Conservation (phyloP, 1,139 yeast genomes). For the Casaregolazyma lundiana region DNA sequence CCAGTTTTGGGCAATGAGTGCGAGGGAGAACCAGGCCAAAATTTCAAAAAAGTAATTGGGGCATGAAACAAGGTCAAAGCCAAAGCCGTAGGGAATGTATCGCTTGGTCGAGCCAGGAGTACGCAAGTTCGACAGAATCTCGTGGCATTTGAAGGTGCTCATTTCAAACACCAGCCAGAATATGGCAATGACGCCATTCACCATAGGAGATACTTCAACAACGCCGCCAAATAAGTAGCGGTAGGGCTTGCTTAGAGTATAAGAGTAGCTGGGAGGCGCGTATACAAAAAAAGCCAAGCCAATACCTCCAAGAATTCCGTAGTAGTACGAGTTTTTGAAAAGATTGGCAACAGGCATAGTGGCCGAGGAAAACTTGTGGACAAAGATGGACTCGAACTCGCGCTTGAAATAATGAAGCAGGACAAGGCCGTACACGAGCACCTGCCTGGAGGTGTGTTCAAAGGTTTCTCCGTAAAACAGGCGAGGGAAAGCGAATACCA, state of each 20-base stretch:
- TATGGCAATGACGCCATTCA: slow-evolving; percentile 22
- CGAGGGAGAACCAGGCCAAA: slow-evolving; percentile 64
- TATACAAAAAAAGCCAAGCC: slow-evolving; percentile 65
- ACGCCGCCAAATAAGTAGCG: slow-evolving; percentile 29
- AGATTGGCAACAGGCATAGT: slow-evolving; percentile 90
- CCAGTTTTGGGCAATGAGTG: slow-evolving; percentile 72
- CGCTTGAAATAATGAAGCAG: slow-evolving; percentile 79
- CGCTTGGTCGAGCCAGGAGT: slow-evolving; percentile 41
- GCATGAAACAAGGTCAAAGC: slow-evolving; percentile 41
- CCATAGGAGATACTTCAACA: slow-evolving; percentile 20
- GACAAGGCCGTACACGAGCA: slow-evolving; percentile 49
- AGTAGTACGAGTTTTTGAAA: slow-evolving; percentile 84
- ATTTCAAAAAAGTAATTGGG: slow-evolving; percentile 93
- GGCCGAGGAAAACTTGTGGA: slow-evolving; percentile 78
- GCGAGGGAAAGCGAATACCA: slow-evolving; percentile 48
- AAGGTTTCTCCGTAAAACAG: slow-evolving; percentile 34
- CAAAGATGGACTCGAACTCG: slow-evolving; percentile 76
- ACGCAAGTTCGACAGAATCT: slow-evolving; percentile 55
- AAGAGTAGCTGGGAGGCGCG: slow-evolving; percentile 46
- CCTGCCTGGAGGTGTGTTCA: slow-evolving; percentile 50
- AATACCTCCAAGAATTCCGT: slow-evolving; percentile 85
- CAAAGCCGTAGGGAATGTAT: slow-evolving; percentile 50
- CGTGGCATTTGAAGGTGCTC: slow-evolving; percentile 69
- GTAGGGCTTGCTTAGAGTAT: slow-evolving; percentile 19
- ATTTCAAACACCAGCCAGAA: slow-evolving; percentile 64